Evolutionary conservation across 108 stramenopile genomes (phyloP).

Genomic region (Cyclotella cryptica): DNA sequence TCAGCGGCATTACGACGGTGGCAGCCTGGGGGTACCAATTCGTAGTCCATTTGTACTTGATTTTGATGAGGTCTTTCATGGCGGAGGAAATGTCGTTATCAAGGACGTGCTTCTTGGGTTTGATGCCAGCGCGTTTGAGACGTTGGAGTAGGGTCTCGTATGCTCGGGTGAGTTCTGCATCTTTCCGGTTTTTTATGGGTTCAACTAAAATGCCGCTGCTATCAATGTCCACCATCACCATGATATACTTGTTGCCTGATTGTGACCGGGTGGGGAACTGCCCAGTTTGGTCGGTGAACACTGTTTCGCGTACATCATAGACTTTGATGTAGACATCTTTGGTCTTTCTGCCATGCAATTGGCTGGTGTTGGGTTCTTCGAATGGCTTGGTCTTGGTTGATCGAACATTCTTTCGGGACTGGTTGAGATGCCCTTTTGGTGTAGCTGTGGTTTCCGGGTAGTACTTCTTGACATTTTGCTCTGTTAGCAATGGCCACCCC

Average conservation of each 20-base stretch:
- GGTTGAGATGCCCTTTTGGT: background rate
- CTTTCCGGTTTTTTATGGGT: background rate
- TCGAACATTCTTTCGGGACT: background rate
- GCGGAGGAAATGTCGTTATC: no score
- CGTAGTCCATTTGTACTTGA: no score
- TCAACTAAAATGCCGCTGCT: no score
- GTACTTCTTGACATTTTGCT: constrained; percentile 1
- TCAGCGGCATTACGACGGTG: no score
- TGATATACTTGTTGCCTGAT: background rate
- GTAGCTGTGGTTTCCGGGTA: background rate
- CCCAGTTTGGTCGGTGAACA: background rate
- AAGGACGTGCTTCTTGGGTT: constrained; percentile 2
- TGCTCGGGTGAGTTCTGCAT: background rate
- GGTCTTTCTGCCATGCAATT: background rate
- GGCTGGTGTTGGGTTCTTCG: background rate
- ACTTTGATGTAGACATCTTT: constrained; percentile 3
- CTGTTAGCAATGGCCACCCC: background rate
- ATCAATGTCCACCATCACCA: no score
- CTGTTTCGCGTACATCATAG: background rate
- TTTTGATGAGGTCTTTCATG: no score
- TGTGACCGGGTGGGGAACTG: background rate
- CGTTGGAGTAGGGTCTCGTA: background rate
- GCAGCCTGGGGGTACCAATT: no score
- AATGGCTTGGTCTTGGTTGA: constrained; percentile 2
- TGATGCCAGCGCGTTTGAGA: background rate